Conservation (phyloP, 176 grass and related monocot species). For the Oryza glumipatula region DNA sequence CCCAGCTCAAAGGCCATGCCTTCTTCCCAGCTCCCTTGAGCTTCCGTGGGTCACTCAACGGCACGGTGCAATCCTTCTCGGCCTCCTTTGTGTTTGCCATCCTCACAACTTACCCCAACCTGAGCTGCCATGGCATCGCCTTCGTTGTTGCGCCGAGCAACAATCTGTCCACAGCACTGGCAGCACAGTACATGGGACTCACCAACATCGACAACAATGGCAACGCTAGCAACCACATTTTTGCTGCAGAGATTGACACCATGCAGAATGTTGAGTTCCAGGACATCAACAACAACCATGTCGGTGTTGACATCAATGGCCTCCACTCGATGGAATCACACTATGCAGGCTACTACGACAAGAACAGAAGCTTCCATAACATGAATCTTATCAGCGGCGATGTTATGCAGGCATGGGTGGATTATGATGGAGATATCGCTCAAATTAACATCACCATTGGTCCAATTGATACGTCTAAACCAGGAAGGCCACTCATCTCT, state of each 20-base stretch:
- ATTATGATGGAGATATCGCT: slow-evolving; percentile 8
- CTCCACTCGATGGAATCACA: neutral
- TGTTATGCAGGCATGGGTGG: slow-evolving; percentile 36
- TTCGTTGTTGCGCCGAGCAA: neutral
- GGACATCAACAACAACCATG: slow-evolving; percentile 38
- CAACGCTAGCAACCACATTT: neutral
- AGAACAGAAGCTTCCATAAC: neutral
- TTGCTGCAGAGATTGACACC: slow-evolving; percentile 39
- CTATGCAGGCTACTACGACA: slow-evolving; percentile 2
- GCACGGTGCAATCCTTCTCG: slow-evolving; percentile 32
- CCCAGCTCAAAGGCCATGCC: neutral
- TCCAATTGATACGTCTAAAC: neutral
- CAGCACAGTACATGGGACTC: neutral
- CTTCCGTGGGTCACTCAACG: neutral
- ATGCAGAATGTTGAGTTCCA: neutral
- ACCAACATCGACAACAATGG: neutral
- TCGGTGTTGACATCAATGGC: slow-evolving; percentile 38
- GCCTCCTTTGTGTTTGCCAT: slow-evolving; percentile 16
- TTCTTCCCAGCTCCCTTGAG: slow-evolving; percentile 11
- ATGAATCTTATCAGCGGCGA: neutral
- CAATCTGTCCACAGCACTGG: neutral
- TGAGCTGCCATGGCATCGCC: slow-evolving; percentile 23
- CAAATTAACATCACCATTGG: slow-evolving; percentile 17
- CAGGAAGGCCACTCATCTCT: slow-evolving; percentile 12
- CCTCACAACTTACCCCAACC: neutral